Base-by-base conservation (phyloP, 495 filamentous ascomycete species). In the Penicillium flavigenum region DNA sequence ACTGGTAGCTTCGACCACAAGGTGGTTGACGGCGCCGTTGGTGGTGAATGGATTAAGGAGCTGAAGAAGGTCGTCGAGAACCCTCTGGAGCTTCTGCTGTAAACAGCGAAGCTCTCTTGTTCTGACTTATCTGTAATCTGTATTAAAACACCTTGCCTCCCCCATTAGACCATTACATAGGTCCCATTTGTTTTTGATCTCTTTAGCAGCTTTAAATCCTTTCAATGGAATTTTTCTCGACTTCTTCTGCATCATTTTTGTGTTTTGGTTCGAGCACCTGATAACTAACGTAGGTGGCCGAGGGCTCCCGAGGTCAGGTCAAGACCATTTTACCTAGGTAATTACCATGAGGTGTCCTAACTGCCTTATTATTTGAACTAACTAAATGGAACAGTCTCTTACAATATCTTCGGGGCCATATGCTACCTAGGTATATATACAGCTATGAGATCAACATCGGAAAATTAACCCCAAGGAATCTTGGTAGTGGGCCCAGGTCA, bases 1-100 rank as follows among this genome's bases (percentile, higher is more conserved):
- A 97, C 92, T 9, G 92, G 77, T 56, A 93, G 88, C 82, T 99
- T 99, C 72, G 95, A 99, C 78, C 95, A 99, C 83, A 93, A 92
- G 80, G 92, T 96, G 42, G 83, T 90, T 29, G 87, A 90, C 67
- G 94, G 94, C 54, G 95, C 94, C 41, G 93, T 98, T 47, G 95
- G 94, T 70, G 95, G 87, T 29, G 95, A 99, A 76, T 99, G 92
- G 87, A 90, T 99, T 76, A 82, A 83, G 72, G 95, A 95, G 81
- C 80, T 99, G 74, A 98, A 98, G 88, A 92, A 91, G 84, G 87
- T 92, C 51, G 81, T 98, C 34, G 95, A 99, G 85, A 96, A 94
- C 81, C 95, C 95, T 49, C 79, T 99, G 55, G 91, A 96, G 77
- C 80, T 99, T 63, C 78, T 98, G 66, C 82, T 99, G 69, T 99